These are phyloP conservation scores for grape (Vitis vinifera) DNA, from an alignment of 164 flowering plant species.

Conservation along the genomic window DNA sequence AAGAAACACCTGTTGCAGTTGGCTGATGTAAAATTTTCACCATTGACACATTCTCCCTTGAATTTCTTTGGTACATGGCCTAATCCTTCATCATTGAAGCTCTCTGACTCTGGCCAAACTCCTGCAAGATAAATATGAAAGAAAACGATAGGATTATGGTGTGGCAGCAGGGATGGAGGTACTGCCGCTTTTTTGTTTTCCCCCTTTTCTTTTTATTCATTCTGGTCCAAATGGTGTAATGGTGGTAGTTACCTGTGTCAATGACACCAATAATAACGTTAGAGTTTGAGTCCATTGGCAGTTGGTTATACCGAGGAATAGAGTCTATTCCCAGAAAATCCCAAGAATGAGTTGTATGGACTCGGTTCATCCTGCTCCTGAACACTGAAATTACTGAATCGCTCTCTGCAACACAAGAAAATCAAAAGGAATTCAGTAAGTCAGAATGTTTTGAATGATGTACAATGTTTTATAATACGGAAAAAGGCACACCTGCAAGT, in stretches of 20 bases:
- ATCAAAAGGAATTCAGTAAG: background rate
- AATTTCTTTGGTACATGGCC: conserved; percentile 39
- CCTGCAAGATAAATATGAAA: conserved; percentile 18
- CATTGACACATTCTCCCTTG: conserved; percentile 40
- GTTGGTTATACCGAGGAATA: conserved; percentile 14
- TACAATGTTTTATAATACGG: background rate
- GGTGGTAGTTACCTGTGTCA: conserved; percentile 39
- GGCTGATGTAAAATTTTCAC: conserved; percentile 29
- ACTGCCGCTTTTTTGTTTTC: no score
- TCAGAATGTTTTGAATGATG: background rate
- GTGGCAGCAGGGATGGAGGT: no score
- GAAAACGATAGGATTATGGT: no score
- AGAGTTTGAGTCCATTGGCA: conserved; percentile 14
- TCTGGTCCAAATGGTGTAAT: no score
- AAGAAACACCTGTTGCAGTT: conserved; percentile 39
- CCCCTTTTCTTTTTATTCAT: no score
- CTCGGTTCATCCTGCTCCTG: conserved; percentile 30
- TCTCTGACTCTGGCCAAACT: conserved; percentile 51
- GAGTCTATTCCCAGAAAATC: conserved; percentile 42
- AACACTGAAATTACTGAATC: conserved; percentile 47
- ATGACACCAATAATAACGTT: conserved; percentile 48
- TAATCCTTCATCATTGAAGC: conserved; percentile 38
- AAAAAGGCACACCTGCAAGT: conserved; percentile 18
- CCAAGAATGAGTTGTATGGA: conserved; percentile 64
- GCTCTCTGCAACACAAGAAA: conserved; percentile 29